Conservation (phyloP, 139 green algal genomes). For the Volvox reticuliferus region DNA sequence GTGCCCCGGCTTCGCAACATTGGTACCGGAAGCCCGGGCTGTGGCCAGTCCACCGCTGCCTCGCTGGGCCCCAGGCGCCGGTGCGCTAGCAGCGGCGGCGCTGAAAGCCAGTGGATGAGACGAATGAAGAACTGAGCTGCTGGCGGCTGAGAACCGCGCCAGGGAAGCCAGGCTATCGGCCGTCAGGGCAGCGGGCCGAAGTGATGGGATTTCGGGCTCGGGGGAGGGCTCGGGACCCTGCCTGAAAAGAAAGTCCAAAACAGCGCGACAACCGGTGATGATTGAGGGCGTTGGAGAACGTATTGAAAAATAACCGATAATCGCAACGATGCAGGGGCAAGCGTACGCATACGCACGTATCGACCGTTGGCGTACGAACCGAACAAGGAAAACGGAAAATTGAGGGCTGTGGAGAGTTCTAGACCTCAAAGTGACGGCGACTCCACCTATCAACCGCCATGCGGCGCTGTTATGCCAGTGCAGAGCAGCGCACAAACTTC, state of each 20-base stretch:
- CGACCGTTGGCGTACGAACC: no score
- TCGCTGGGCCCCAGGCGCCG: not conserved
- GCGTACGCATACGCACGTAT: no score
- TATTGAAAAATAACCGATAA: no score
- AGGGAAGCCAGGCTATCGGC: conserved; percentile 32
- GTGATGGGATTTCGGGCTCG: not conserved
- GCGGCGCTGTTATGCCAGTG: no score
- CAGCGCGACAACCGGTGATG: no score
- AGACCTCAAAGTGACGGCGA: no score
- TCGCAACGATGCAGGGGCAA: no score
- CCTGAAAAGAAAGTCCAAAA: not conserved
- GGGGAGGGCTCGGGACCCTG: not conserved
- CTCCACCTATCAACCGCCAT: no score
- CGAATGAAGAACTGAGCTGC: not conserved
- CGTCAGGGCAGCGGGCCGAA: conserved; percentile 20
- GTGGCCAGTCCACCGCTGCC: not conserved
- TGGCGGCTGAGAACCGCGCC: conserved; percentile 11
- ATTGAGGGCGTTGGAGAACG: no score
- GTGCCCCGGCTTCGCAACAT: not conserved
- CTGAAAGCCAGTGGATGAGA: conserved; percentile 35
- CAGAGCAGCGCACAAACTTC: no score
- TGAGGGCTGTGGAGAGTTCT: no score
- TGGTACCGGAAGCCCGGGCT: not conserved
- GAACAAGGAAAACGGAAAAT: no score
- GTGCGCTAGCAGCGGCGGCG: not conserved